Evolutionary conservation across 2,329 filamentous ascomycete genomes (phyloP).

Genomic region (Hymenoscyphus occultus): DNA sequence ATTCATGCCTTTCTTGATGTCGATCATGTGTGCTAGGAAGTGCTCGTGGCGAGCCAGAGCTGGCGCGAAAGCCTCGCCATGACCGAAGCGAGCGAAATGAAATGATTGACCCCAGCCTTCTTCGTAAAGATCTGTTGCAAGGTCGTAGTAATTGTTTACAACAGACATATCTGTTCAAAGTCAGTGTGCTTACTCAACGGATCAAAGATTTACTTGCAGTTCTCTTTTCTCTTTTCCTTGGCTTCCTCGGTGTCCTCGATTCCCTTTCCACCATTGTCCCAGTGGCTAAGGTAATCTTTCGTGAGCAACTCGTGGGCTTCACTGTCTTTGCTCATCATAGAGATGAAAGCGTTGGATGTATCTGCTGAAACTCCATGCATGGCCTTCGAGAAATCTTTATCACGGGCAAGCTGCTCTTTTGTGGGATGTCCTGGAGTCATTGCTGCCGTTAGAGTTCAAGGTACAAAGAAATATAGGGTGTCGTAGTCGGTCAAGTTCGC

Average conservation of each 20-base stretch:
- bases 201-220: conserved; percentile 47
- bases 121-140: conserved; percentile 95
- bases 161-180: conserved; percentile 33
- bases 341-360: too few relatives aligned
- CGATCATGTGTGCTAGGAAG: conserved; percentile 88
- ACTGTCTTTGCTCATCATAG: conserved; percentile 77
- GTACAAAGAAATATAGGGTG: too few relatives aligned
- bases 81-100: conserved; percentile 93
- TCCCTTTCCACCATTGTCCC: conserved; percentile 59
- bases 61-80: conserved; percentile 82
- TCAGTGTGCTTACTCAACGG: not conserved
- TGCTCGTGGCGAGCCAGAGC: conserved; percentile 96
- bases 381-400: too few relatives aligned
- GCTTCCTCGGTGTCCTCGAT: conserved; percentile 20
- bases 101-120: conserved; percentile 96
- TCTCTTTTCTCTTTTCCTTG: conserved; percentile 74
- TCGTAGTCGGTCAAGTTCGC: too few relatives aligned
- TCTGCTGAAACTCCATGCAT: too few relatives aligned
- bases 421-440: too few relatives aligned
- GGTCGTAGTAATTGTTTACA: conserved; percentile 84
- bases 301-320: conserved; percentile 75
- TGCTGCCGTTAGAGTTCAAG: too few relatives aligned
- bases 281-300: conserved; percentile 95
- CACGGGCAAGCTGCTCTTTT: too few relatives aligned
- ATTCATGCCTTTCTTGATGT: conserved; percentile 79